Evolutionary conservation across 2,329 filamentous ascomycete species (phyloP), one percentile per base, ranked within the genome.

Genomic region (Cordyceps fumosorosea): DNA sequence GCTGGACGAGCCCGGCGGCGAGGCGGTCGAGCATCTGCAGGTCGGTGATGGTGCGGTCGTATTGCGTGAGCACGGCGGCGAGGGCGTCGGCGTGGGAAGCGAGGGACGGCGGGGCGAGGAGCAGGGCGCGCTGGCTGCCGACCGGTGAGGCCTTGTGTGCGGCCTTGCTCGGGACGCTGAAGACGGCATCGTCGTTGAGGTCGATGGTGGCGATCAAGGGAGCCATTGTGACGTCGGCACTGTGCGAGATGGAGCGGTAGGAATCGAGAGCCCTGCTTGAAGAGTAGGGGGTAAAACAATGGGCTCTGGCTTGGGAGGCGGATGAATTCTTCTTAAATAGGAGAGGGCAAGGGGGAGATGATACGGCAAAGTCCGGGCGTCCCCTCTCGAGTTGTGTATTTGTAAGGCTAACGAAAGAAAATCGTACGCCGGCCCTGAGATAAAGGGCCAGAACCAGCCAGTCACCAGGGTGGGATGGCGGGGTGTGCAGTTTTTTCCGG

Each of bases 1-100:
- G 86, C 8, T 86, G 80, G 62, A 95, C 90, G 44, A 96, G 81
- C 65, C 91, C 91, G 42, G 90, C 84, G 2, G 90, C 86, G 47
- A 99, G 84, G 57, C 95, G 91, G 78, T 99, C 95, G 65, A 99
- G 89, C 95, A 99, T 99, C 76, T 98, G 95, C 59, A 99, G 82
- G 72, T 99, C 95, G 65, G 92, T 93, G 52, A 83, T 80, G 66
- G 82, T 78, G 71, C 91, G 88, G 74, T 95, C 87, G 78, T 91
- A 87, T 62, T 85, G 80, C 63, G 86, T 81, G 70, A 96, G 84
- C 65, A 95, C 81, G 67, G 80, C 78, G 66, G 86, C 84, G 66
- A 98, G 82, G 69, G 86, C 86, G 67, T 91, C 88, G 67, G 93
- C 90, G 75, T 96, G 89, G 61, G 91, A 86, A 67, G 95, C 89